Evolutionary conservation across 2,329 filamentous ascomycete genomes (phyloP).

Genomic region (Curvularia sp.): DNA sequence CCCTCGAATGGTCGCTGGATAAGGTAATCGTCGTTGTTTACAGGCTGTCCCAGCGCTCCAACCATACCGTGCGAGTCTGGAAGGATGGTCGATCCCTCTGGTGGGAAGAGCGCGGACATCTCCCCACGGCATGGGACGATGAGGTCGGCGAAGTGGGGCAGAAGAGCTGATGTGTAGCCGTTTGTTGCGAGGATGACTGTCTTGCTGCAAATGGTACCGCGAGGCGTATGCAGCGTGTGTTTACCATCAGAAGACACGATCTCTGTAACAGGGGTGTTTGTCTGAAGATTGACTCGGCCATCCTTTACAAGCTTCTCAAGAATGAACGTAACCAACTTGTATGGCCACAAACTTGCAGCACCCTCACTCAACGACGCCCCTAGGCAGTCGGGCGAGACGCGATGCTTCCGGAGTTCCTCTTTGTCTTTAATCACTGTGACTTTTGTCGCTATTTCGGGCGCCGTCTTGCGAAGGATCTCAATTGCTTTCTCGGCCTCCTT

Average conservation of each 20-base stretch:
- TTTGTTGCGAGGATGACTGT: slow-evolving; percentile 82
- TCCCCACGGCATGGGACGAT: slow-evolving; percentile 81
- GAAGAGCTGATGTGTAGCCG: slow-evolving; percentile 78
- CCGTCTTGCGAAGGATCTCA: slow-evolving; percentile 55
- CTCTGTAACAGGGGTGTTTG: slow-evolving; percentile 67
- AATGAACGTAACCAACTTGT: slow-evolving; percentile 79
- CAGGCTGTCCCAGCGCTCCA: slow-evolving; percentile 55
- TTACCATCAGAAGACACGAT: slow-evolving; percentile 35
- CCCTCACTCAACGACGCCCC: slow-evolving; percentile 70
- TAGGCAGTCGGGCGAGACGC: slow-evolving; percentile 56
- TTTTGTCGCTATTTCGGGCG: slow-evolving; percentile 63
- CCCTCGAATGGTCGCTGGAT: slow-evolving; percentile 67
- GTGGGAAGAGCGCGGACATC: slow-evolving; percentile 70
- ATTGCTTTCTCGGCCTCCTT: slow-evolving; percentile 60
- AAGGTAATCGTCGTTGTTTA: slow-evolving; percentile 72
- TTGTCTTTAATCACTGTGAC: slow-evolving; percentile 52
- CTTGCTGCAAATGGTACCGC: slow-evolving; percentile 69
- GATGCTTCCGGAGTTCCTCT: slow-evolving; percentile 59
- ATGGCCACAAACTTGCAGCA: slow-evolving; percentile 79
- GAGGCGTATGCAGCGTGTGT: slow-evolving; percentile 71
- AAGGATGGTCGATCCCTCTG: slow-evolving; percentile 54
- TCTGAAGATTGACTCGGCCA: slow-evolving; percentile 73
- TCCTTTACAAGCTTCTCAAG: slow-evolving; percentile 65
- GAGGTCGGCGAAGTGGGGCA: slow-evolving; percentile 71
- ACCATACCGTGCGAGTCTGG: slow-evolving; percentile 70